A percentile compares a stretch with the other conserved stretches of the same genome.
phyloP scores from a whole-genome alignment of 495 filamentous ascomycete species.

The Neurospora terricola region DNA sequence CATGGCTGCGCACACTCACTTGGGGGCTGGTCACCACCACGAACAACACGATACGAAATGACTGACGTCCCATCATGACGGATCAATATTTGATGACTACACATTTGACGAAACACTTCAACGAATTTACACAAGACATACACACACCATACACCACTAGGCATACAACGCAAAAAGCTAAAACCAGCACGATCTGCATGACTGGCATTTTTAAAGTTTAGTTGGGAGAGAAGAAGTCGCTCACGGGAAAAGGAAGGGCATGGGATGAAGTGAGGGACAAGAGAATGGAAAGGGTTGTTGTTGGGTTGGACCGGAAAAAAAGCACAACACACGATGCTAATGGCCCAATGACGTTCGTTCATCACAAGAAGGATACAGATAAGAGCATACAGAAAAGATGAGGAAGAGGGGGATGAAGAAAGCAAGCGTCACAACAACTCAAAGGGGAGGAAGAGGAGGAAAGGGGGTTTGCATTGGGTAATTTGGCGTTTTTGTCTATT shows the following conservation, averaged over 20 bases:
- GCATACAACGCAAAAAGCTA: background rate
- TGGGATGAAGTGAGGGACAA: background rate
- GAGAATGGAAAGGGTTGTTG: background rate
- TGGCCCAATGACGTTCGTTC: too few relatives aligned
- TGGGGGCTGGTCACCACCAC: conserved; percentile 6
- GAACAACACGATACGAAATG: conserved; percentile 10
- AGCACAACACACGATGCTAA: background rate
- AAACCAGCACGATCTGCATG: conserved; percentile 11
- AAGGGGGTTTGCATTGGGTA: background rate
- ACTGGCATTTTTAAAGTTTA: conserved; percentile 2
- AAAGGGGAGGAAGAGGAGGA: background rate
- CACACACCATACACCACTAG: background rate
- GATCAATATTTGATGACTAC: conserved; percentile 1
- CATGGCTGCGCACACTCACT: conserved; percentile 3
- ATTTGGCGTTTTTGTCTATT: background rate
- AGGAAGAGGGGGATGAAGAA: background rate
- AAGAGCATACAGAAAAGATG: too few relatives aligned
- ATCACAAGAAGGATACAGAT: too few relatives aligned
- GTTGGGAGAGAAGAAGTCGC: background rate
- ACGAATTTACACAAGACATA: background rate
- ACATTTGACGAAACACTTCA: background rate
- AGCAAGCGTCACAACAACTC: background rate
- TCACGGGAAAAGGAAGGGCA: background rate
- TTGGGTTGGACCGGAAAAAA: background rate
- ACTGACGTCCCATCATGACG: conserved; percentile 15